Base-by-base conservation (phyloP, 2,329 filamentous ascomycete genomes). In the Epichloe coenophiala region DNA sequence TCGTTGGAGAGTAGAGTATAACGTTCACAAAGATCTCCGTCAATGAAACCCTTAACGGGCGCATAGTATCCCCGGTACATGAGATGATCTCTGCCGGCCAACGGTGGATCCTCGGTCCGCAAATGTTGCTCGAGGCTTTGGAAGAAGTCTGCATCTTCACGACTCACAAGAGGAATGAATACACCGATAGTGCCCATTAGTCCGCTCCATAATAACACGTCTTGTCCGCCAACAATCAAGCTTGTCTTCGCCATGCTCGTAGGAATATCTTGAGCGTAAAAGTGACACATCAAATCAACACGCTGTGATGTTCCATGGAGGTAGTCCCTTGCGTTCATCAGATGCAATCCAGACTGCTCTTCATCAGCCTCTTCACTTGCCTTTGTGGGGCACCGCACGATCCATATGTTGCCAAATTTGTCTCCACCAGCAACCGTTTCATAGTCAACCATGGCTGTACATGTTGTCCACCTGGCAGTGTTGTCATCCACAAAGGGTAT, bases 61-160 rank as follows among this genome's bases (percentile, higher is more conserved):
- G 88, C 88, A 65, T 97, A 98, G 69, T 97, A 98, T 56, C 89
- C 83, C 55, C 94, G 79, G 67, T 95, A 99, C 61, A 95, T 94
- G 44, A 99, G 74, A 67, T 99, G 93, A 65, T 98, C 94, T 57
- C 94, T 79, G 41, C 93, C 94, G 19, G 88, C 87, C 45, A 98
- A 71, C 7, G 91, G 91, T 37, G 90, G 78, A 61, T 95, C 90
- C 62, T 95, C 88, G 12, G 78, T 81, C 45, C 91, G 80, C 64
- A 99, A 76, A 62, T 95, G 87, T 62, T 86, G 83, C 69, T 98
- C 93, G 23, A 98, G 75, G 54, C 81, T 88, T 66, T 96, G 90
- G 78, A 98, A 98, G 70, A 98, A 97, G 66, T 97, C 93, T 47
- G 94, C 87, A 60, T 97, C 91, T 63, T 97, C 90, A 38, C 94